Evolutionary conservation across 345 rosid genomes (phyloP), one percentile per base, ranked within the genome.

Genomic region (Alliaria petiolata): DNA sequence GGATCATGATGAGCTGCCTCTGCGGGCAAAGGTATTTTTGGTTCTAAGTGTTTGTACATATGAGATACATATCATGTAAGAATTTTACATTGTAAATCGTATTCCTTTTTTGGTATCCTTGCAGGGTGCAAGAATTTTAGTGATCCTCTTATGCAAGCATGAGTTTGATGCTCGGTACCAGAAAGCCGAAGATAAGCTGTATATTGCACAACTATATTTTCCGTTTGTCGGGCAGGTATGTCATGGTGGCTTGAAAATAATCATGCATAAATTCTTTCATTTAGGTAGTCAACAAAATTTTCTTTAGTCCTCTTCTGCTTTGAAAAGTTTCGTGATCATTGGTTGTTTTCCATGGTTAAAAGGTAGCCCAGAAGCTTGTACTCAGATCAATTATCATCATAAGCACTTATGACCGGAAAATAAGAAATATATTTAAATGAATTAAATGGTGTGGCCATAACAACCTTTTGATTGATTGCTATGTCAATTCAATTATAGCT

Each of bases 91-190:
- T 50, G 46, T 72, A 34, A 77, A 17, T 43, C 13, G 30, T 49
- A 49, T 58, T 70, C 42, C 20, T 50, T 76, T 60, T 72, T 51
- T 42, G 46, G 33, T 52, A 71, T 79, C 47, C 71, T 40, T 80
- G 71, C 80, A 95, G 99, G 99, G 96, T 62, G 96, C 99, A 76
- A 86, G 99, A 81, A 84, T 89, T 61, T 79, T 95, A 70, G 99
- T 95, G 40, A 85, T 89, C 66, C 89, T 95, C 50, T 76, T 91
- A 43, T 95, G 99, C 86, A 95, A 95, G 85, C 98, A 91, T 73
- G 97, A 91, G 74, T 95, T 88, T 80, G 99, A 95, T 81, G 88
- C 85, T 79, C 98, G 98, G 67, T 95, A 95, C 79, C 98, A 95
- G 68, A 95, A 92, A 87, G 93, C 91, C 49, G 99, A 95, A 85